These are phyloP conservation scores for Trichoderma asperelloides DNA, from an alignment of 495 filamentous ascomycete genomes.

Conservation along the genomic window DNA sequence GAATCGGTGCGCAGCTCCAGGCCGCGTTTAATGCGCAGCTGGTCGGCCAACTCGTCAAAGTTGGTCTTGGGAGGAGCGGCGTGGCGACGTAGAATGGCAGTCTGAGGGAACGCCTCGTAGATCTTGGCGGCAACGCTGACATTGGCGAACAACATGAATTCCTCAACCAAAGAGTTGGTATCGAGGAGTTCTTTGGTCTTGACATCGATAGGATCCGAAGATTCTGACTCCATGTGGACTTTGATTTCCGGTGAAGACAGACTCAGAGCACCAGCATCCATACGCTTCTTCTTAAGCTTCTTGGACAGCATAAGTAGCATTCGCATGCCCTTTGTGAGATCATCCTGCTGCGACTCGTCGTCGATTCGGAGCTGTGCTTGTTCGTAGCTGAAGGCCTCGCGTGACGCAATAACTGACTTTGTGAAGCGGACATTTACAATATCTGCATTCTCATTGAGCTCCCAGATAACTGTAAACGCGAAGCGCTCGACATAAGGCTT, in stretches of 20 bases:
- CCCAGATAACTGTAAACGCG: constrained; percentile 93
- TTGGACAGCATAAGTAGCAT: constrained; percentile 80
- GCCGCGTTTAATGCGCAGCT: constrained; percentile 74
- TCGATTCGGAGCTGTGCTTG: constrained; percentile 90
- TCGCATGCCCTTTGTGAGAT: constrained; percentile 85
- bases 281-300: constrained; percentile 88
- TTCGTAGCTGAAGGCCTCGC: constrained; percentile 96
- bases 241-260: constrained; percentile 92
- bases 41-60: constrained; percentile 86
- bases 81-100: constrained; percentile 86
- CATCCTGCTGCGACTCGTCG: constrained; percentile 73
- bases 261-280: constrained; percentile 91
- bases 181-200: constrained; percentile 90
- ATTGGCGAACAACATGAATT: constrained; percentile 99
- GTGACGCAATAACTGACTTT: constrained; percentile 96
- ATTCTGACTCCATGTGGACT: constrained; percentile 87
- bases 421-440: constrained; percentile 77
- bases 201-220: constrained; percentile 90
- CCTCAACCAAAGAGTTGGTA: constrained; percentile 95
- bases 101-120: constrained; percentile 85
- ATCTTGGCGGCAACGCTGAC: constrained; percentile 84
- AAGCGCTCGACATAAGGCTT: constrained; percentile 97
- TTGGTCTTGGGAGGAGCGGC: constrained; percentile 86
- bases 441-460: constrained; percentile 75
- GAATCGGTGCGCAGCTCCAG: constrained; percentile 72